Evolutionary conservation across 1,139 yeast genomes (phyloP), one percentile per base, ranked within the genome.

Genomic region (Pichia sp.): DNA sequence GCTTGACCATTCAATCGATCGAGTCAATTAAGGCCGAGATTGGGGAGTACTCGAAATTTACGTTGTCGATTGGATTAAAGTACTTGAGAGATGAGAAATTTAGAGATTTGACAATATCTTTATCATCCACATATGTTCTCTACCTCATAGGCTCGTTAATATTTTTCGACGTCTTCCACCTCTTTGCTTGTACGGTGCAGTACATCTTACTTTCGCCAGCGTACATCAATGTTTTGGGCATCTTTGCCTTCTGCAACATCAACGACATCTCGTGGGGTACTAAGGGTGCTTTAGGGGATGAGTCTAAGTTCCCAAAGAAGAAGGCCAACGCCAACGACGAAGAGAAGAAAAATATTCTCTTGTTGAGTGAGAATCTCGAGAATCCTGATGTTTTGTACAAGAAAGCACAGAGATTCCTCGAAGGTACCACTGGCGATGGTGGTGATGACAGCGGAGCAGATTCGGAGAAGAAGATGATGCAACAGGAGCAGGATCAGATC

Each of bases 181-280:
- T 87, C 80, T 67, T 85, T 60, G 84, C 92, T 1, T 83, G 88
- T 54, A 83, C 86, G 61, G 61, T 78, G n/a, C 95, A 87, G 70
- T 87, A 87, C 66, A 72, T 87, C 51, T 72, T 87, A 59, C 71
- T 87, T 54, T 81, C 89, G 47, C 95, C 95, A 2, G 79, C 89
- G 1, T 87, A 87, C 69, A 79, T 86, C 69, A 87, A 87, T 66
- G 87, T 87, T 54, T 76, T 87, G 64, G 84, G 86, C 63, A 88
- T 87, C 54, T 87, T 86, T 69, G 89, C 95, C 10, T 87, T 87
- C 69, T 87, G 95, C 75, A 87, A 87, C 68, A 85, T 87, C 62
- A 90, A 87, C 69, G 95, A 87, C 71, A 84, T 87, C 54, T 84
- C 93, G 0, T 87, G 95, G 95, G 95, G 95, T 67, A 87, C 93